Percentiles rank a stretch among this genome's conserved stretches.
Conservation (phyloP, 306 rosid genomes). For the Dalbergia cochinchinensis region DNA sequence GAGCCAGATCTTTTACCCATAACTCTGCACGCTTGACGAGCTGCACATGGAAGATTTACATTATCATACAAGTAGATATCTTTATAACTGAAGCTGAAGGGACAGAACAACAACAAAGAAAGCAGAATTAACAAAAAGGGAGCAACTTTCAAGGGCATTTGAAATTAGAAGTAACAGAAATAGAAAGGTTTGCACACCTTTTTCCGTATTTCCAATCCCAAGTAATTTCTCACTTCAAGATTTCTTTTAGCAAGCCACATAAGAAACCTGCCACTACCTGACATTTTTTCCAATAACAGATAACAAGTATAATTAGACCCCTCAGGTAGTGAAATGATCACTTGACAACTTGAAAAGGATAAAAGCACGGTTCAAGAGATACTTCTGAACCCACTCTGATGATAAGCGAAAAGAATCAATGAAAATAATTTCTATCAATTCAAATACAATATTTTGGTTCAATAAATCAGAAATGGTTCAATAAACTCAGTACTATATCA, state of each 20-base stretch:
- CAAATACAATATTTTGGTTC: constrained; percentile 13
- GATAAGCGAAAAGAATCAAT: background rate
- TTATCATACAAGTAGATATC: constrained; percentile 3
- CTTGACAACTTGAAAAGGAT: background rate
- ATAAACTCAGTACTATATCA: constrained; percentile 6
- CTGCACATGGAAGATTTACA: constrained; percentile 58
- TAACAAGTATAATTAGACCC: constrained; percentile 4
- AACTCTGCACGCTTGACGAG: constrained; percentile 78
- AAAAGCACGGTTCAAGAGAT: background rate
- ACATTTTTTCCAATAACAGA: constrained; percentile 41
- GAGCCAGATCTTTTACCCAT: constrained; percentile 88
- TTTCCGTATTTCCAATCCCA: constrained; percentile 89
- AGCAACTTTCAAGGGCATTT: constrained; percentile 36
- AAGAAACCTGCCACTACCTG: constrained; percentile 95
- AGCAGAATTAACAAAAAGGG: constrained; percentile 33
- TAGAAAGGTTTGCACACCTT: constrained; percentile 58
- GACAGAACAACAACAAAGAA: constrained; percentile 42
- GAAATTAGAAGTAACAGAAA: constrained; percentile 35
- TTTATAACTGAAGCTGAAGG: constrained; percentile 14
- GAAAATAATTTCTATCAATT: constrained; percentile 6
- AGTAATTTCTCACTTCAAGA: constrained; percentile 64
- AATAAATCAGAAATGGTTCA: constrained; percentile 13
- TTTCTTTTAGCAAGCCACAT: constrained; percentile 86
- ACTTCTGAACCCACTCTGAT: constrained; percentile 1
- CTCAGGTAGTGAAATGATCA: constrained; percentile 27